A percentile compares a stretch with the other conserved stretches of the same genome.
These are phyloP conservation scores for Colletotrichum scovillei DNA, from an alignment of 2,329 filamentous ascomycete genomes.

Conservation along the genomic window DNA sequence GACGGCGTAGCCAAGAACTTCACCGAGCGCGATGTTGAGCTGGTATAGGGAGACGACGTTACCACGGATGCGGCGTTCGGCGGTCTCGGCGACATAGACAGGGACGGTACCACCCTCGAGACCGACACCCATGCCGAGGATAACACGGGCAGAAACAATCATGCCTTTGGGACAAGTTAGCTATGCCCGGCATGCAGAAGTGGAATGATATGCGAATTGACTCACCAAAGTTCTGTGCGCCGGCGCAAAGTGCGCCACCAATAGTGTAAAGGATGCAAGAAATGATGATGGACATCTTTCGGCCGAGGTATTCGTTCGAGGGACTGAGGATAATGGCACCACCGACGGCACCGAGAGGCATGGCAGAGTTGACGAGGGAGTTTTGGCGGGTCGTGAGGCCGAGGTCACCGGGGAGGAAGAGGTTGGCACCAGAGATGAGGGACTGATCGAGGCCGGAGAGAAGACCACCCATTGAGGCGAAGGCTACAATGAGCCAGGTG, in stretches of 20 bases:
- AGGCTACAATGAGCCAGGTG: constrained; percentile 75
- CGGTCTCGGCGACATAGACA: constrained; percentile 80
- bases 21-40: constrained; percentile 80
- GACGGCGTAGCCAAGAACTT: constrained; percentile 79
- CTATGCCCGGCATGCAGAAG: constrained; percentile 31
- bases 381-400: constrained; percentile 66
- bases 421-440: constrained; percentile 77
- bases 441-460: constrained; percentile 80
- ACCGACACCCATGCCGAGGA: constrained; percentile 78
- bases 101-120: constrained; percentile 80
- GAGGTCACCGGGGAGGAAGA: constrained; percentile 72
- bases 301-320: constrained; percentile 74
- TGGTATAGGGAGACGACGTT: constrained; percentile 81
- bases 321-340: constrained; percentile 76
- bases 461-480: constrained; percentile 81
- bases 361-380: constrained; percentile 75
- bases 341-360: constrained; percentile 78
- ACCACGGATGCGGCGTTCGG: constrained; percentile 74
- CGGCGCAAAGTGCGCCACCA: constrained; percentile 75
- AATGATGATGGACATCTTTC: constrained; percentile 76
- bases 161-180: constrained; percentile 53
- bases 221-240: constrained; percentile 71
- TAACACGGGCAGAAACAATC: constrained; percentile 75
- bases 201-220: background rate
- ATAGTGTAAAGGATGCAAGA: constrained; percentile 77